A percentile compares a stretch with the other conserved stretches of the same genome.
Conservation (phyloP, 2,329 filamentous ascomycete species). For the Aureobasidium namibiae region DNA sequence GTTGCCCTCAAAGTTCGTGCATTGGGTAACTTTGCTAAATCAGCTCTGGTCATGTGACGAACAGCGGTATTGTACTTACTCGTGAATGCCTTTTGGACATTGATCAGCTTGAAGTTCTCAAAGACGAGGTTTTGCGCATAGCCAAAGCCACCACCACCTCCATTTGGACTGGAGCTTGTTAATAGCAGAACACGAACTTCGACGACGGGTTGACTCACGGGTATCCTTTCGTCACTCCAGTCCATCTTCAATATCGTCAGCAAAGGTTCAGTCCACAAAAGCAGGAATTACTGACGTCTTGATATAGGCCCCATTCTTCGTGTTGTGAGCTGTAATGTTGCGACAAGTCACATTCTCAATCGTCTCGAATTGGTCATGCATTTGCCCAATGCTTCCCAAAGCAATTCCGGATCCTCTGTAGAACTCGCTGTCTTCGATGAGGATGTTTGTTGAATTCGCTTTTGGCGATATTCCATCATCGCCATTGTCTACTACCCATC, state of each 20-base stretch:
- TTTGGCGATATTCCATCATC: slow-evolving; percentile 49
- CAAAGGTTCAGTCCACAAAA: slow-evolving; percentile 41
- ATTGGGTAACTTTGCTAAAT: slow-evolving; percentile 19
- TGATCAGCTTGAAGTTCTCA: slow-evolving; percentile 24
- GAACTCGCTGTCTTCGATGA: slow-evolving; percentile 42
- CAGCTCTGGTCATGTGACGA: background rate
- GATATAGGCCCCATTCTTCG: slow-evolving; percentile 43
- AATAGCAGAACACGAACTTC: no score
- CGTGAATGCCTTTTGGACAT: slow-evolving; percentile 17
- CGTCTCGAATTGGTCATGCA: slow-evolving; percentile 39
- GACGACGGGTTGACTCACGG: slow-evolving; percentile 11
- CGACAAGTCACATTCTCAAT: slow-evolving; percentile 42
- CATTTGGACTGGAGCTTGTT: slow-evolving; percentile 36
- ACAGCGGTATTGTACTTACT: background rate
- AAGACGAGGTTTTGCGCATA: slow-evolving; percentile 31
- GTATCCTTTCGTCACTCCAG: slow-evolving; percentile 30
- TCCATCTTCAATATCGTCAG: slow-evolving; percentile 34
- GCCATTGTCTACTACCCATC: slow-evolving; percentile 45
- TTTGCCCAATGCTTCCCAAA: slow-evolving; percentile 51
- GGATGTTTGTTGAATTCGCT: slow-evolving; percentile 48
- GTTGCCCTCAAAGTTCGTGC: slow-evolving; percentile 20
- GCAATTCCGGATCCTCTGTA: slow-evolving; percentile 46
- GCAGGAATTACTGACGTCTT: slow-evolving; percentile 40
- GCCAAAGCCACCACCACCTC: slow-evolving; percentile 49
- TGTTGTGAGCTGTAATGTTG: slow-evolving; percentile 41